Evolutionary conservation across 371 early-diverging fungal genomes (phyloP).

Genomic region (Apophysomyces variabilis): DNA sequence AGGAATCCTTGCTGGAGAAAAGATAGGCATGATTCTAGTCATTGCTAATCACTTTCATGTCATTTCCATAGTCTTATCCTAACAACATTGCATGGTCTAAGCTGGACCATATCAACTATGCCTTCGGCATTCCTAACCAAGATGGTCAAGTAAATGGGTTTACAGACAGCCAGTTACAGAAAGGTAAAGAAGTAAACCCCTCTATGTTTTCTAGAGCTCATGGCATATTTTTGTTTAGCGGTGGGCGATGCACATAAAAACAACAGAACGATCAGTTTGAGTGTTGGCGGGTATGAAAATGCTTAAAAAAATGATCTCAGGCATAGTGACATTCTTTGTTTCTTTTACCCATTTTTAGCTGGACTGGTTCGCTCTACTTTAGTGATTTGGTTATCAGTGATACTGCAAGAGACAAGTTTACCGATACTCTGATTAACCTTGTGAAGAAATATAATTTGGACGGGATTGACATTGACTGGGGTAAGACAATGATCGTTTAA

Average conservation of each 20-base stretch:
- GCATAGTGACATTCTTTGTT: background rate
- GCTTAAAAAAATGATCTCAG: background rate
- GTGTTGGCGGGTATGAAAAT: constrained; percentile 44
- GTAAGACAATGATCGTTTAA: constrained; percentile 24
- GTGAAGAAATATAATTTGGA: constrained; percentile 56
- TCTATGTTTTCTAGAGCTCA: background rate
- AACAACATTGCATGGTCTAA: constrained; percentile 37
- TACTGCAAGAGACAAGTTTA: constrained; percentile 24
- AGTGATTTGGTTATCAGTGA: constrained; percentile 28
- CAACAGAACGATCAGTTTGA: constrained; percentile 39
- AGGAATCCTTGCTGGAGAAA: too few species aligned
- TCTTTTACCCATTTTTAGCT: constrained; percentile 21
- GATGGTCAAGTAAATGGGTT: constrained; percentile 34
- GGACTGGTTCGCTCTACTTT: constrained; percentile 48
- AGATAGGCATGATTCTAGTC: background rate
- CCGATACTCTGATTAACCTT: constrained; percentile 28
- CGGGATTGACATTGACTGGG: constrained; percentile 66
- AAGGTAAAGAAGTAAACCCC: constrained; percentile 18
- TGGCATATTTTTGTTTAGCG: constrained; percentile 23
- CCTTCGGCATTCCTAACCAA: constrained; percentile 43
- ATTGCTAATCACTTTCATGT: background rate
- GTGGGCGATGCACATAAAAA: constrained; percentile 42
- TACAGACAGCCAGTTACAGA: constrained; percentile 21
- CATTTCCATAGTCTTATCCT: constrained; percentile 30
- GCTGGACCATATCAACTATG: constrained; percentile 46